Base-by-base conservation (phyloP, 2,329 filamentous ascomycete genomes). In the Sarocladium kiliense region DNA sequence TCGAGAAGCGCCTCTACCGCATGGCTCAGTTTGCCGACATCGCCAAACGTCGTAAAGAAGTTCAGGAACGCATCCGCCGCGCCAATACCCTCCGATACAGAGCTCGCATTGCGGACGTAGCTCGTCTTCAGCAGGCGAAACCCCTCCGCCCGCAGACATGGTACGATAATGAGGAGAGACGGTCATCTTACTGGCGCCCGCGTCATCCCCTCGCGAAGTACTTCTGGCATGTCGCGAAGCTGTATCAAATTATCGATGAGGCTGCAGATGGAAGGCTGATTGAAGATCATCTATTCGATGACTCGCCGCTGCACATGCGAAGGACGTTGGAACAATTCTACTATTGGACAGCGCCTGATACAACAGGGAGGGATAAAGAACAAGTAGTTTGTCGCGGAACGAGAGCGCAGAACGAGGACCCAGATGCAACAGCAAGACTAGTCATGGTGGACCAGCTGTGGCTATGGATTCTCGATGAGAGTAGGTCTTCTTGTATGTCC, bases 241-340 rank as follows among this genome's bases (percentile, higher is more conserved):
- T 61, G 2, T 25, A 51, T 25, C 59, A 59, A 36, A 57, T 60
- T 53, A 59, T 60, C 21, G 59, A 60, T 32, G 59, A 60, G 49
- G 59, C 58, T 11, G 59, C 59, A 23, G 59, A 61, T 21, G 58
- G 55, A 16, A 51, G 58, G 21, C 55, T 61, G 1, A 57, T 61
- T 42, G 56, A 59, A 26, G 59, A 66, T 18, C 63, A 65, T 32
- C 58, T 66, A 9, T 61, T 61, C 54, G 57, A 57, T 1, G 49
- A 59, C 7, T 61, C 64, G 0, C 67, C 58, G 55, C 63, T 61
- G 1, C 69, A 72, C 55, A 61, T 67, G 7, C 59, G 70, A 16
- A 59, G 70, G 2, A 72, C 70, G 0, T 59, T 72, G 7, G 70
- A 72, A 54, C 70, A 72, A 56, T 70, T 64, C 27, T 71, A 68